Conservation (phyloP, 2,329 filamentous ascomycete genomes). For the Cucurbitaria berberidis region DNA sequence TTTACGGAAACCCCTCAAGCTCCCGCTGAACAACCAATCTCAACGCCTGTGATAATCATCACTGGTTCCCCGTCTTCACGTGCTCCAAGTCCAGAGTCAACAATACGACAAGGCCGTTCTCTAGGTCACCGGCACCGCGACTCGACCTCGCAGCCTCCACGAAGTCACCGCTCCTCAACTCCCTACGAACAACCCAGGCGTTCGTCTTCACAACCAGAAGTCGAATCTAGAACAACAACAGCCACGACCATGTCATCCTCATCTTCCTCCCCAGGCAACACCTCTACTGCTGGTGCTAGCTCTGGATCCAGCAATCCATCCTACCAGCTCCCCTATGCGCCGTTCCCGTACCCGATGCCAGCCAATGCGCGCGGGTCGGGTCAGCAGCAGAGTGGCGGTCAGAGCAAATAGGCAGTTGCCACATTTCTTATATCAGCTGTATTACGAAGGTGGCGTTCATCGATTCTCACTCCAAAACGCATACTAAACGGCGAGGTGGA, state of each 20-base stretch:
- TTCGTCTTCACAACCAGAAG: slow-evolving; percentile 17
- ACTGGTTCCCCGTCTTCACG: slow-evolving; percentile 15
- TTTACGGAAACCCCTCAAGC: slow-evolving; percentile 29
- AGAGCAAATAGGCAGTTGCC: slow-evolving; percentile 25
- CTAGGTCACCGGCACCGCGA: slow-evolving; percentile 15
- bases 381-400: slow-evolving; percentile 21
- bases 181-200: slow-evolving; percentile 21
- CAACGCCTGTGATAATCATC: slow-evolving; percentile 27
- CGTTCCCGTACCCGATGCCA: slow-evolving; percentile 47
- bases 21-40: slow-evolving; percentile 22
- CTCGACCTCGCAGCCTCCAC: slow-evolving; percentile 21
- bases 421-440: not conserved
- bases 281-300: slow-evolving; percentile 37
- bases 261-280: slow-evolving; percentile 39
- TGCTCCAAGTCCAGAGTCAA: slow-evolving; percentile 7
- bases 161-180: slow-evolving; percentile 11
- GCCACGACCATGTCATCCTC: slow-evolving; percentile 41
- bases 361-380: slow-evolving; percentile 32
- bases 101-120: slow-evolving; percentile 19
- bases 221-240: slow-evolving; percentile 3
- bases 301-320: slow-evolving; percentile 35
- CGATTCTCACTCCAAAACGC: not conserved
- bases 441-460: slow-evolving; percentile 1
- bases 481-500: not conserved
- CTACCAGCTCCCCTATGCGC: slow-evolving; percentile 46